phyloP scores from a whole-genome alignment of 139 green algal species.

The Chlamydomonas applanata region DNA sequence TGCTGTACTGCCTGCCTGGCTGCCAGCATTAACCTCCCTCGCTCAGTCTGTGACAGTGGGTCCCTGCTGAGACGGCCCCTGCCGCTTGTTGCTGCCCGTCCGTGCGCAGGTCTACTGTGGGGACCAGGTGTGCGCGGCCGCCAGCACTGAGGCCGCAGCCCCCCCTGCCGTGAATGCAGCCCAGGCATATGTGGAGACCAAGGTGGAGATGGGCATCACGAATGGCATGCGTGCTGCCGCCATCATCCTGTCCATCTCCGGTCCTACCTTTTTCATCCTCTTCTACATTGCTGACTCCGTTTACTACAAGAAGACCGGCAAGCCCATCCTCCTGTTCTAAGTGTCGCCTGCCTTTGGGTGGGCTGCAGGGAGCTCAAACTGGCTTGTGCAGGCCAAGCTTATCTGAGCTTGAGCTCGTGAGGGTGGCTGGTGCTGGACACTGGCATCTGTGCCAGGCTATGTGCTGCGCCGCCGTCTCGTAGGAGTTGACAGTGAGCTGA shows the following conservation, averaged over 20 bases:
- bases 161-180: slow-evolving; percentile 5
- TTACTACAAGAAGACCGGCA: no score
- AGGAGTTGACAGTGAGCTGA: no score
- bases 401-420: no score
- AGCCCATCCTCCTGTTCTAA: no score
- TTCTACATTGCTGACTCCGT: slow-evolving; percentile 2
- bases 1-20: neutral
- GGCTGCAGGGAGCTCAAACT: no score
- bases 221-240: slow-evolving; percentile 25
- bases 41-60: no score
- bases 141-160: slow-evolving; percentile 11
- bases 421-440: no score
- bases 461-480: no score
- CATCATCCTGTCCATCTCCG: slow-evolving; percentile 36
- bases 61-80: no score
- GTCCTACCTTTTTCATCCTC: slow-evolving; percentile 28
- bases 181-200: slow-evolving; percentile 19
- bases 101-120: neutral
- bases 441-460: no score
- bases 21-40: neutral
- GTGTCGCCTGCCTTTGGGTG: no score
- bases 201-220: slow-evolving; percentile 23
- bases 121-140: slow-evolving; percentile 17
- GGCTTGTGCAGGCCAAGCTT: no score
- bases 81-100: neutral